Evolutionary conservation across 495 filamentous ascomycete species (phyloP), one percentile per base, ranked within the genome.

Genomic region (Jackrogersella multiformis): DNA sequence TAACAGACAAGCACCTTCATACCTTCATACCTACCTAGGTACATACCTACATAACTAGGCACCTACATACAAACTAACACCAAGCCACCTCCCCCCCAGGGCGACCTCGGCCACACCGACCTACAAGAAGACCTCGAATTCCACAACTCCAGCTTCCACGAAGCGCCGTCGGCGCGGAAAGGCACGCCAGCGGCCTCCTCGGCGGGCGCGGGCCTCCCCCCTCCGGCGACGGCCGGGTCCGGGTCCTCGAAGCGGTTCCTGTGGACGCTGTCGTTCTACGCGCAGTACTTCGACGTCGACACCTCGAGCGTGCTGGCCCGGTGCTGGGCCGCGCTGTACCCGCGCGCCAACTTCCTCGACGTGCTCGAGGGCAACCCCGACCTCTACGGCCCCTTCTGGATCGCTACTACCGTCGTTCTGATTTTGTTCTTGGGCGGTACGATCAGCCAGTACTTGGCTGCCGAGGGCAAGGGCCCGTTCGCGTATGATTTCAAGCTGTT

Each of bases 51-150:
- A 6, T 34, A 26, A 35, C 4, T 13, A 41, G 30, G n/a, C 34
- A 34, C 20, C 2, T 1, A 54, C 30, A 6, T 32, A 30, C 24
- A 28, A 7, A 45, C 35, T 44, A 38, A 21, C 42, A 51, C 7
- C 7, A 12, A 42, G 16, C 16, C 28, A 39, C 45, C 59, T 44
- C 69, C 38, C 59, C 46, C 69, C 38, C 70, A 98, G 92, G 95
- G 95, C 77, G 95, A 99, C 81, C 89, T 99, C 63, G 95, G 95
- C 71, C 92, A 97, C 80, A 98, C 95, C 32, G 95, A 99, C 78
- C 88, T 98, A 10, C 92, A 97, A 83, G 94, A 97, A 75, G 96
- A 98, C 81, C 93, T 98, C 66, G 96, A 98, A 85, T 99, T 99
- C 82, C 95, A 99, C 84, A 88, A 90, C 70, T 97, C 93, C 41